Base-by-base conservation (phyloP, 1,284 basidiomycete species). In the Vanrija sp. region DNA sequence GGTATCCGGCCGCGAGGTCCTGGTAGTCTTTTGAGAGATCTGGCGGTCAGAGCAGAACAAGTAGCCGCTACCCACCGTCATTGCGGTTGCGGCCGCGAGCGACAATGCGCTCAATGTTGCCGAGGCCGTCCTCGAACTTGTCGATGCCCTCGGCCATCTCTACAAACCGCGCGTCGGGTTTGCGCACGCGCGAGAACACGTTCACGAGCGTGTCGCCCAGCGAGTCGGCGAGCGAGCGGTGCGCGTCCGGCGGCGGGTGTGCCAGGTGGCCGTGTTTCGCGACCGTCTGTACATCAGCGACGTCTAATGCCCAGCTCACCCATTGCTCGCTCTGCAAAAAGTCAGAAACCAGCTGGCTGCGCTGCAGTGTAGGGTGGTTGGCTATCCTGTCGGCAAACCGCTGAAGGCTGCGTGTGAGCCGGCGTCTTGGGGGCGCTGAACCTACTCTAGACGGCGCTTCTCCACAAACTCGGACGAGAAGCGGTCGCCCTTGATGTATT, bases 281-380 rank as follows among this genome's bases (percentile, higher is more conserved):
- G n/a, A 96, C 91, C 68, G 90, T 87, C 91, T 94, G 48, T 1
- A n/a, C 18, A 48, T 58, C 49, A 58, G 55, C 18, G 3, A 14
- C 9, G 34, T 34, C 34, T 5, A 16, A 21, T 3, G 28, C 8
- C 19, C 15, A 15, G 71, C 84, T 58, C 71, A 94, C 93, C 95
- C 95, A 99, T 91, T 99, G 94, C 40, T 88, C 88, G 12, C 92
- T 96, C 72, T 93, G 91, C 54, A 98, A 86, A 77, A 99, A 98
- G 46, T 89, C 89, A 21, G 89, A 85, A 19, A 96, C 81, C 18
- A 98, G 83, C 16, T 88, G 88, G 58, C 89, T 90, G 43, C 95
- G 82, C 71, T 96, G 92, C n/a, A 99, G 79, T 0, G 89, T 96
- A 10, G 96, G 94, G 76, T 99, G 96, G 38, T 91, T 83, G 43